A percentile compares a stretch with the other conserved stretches of the same genome.
Conservation (phyloP, 2,329 filamentous ascomycete genomes). For the Ascosphaera aggregata region DNA sequence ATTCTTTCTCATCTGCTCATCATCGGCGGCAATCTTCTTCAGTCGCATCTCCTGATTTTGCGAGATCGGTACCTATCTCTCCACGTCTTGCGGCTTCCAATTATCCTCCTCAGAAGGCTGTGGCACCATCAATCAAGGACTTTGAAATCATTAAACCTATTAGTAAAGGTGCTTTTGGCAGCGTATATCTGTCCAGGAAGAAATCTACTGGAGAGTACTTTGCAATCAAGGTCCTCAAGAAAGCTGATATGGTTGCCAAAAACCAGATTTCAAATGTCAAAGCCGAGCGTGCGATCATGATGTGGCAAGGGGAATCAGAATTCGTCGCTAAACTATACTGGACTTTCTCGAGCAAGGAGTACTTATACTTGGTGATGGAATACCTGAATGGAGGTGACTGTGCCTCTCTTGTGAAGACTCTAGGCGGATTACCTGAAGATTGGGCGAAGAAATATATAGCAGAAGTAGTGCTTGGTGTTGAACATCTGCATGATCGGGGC, state of each 20-base stretch:
- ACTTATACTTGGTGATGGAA: slow-evolving; percentile 96
- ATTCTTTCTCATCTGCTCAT: slow-evolving; percentile 22
- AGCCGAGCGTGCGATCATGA: slow-evolving; percentile 97
- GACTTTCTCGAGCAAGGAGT: slow-evolving; percentile 99
- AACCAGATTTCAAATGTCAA: slow-evolving; percentile 99
- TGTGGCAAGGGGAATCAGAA: slow-evolving; percentile 99
- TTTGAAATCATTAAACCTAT: slow-evolving; percentile 99
- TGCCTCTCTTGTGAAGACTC: slow-evolving; percentile 82
- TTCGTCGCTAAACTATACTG: slow-evolving; percentile 98
- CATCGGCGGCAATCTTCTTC: slow-evolving; percentile 84
- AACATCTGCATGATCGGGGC: slow-evolving; percentile 79
- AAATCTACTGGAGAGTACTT: slow-evolving; percentile 97
- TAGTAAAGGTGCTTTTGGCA: slow-evolving; percentile 95
- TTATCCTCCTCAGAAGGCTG: slow-evolving; percentile 65
- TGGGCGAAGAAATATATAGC: slow-evolving; percentile 97
- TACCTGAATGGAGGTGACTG: slow-evolving; percentile 96
- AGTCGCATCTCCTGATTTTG: slow-evolving; percentile 43
- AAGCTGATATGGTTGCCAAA: slow-evolving; percentile 99
- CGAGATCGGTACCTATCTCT: slow-evolving; percentile 45
- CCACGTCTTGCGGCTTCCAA: slow-evolving; percentile 57
- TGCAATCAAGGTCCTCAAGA: slow-evolving; percentile 95
- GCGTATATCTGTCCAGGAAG: slow-evolving; percentile 95
- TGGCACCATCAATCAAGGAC: slow-evolving; percentile 92
- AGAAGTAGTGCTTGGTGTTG: slow-evolving; percentile 88
- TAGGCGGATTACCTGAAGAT: slow-evolving; percentile 80